Evolutionary conservation across 768 basidiomycete species (phyloP), one percentile per base, ranked within the genome.

Genomic region (Strobilomyces dryophilus): DNA sequence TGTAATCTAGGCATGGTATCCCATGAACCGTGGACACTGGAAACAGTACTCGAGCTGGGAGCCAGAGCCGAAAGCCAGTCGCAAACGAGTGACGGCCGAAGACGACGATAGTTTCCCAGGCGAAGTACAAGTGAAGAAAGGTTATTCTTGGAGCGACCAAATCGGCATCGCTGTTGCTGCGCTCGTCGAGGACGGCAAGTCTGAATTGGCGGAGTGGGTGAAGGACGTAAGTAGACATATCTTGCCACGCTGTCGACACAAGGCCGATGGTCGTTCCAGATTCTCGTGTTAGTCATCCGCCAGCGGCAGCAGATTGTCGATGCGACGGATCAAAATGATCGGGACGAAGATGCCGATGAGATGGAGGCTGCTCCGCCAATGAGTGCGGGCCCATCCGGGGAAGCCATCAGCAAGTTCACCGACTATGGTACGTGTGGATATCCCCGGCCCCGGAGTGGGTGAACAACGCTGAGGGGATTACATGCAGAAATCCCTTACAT

Each of bases 61-160:
- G 69, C 84, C 85, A 0, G 75, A 76, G 36, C 59, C 58, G 57
- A 84, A 71, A 60, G 72, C 51, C 62, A 64, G 37, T 71, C 75
- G 45, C 69, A 65, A 49, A 49, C 60, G 27, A 12, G 59, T 73
- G 45, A 52, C 44, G 6, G 49, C 62, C 18, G 66, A 67, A 46
- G 80, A 81, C 57, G 35, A 31, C 52, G 72, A 65, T 12, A 67
- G 70, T 45, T 77, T 77, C 66, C 79, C 83, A 36, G 78, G 75
- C 14, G 93, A 95, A 47, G 80, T 95, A 27, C 76, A 81, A 54
- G 83, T 95, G 56, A 89, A 89, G 76, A 91, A 90, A 61, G 92
- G 91, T 7, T 87, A 91, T 70, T 83, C 87, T 15, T 89, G 87
- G 84, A 92, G 84, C 60, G 87, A 98, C 63, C 85, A 98, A 68